phyloP scores from a whole-genome alignment of 2,329 filamentous ascomycete species.

The Ilyonectria mors-panacis region DNA sequence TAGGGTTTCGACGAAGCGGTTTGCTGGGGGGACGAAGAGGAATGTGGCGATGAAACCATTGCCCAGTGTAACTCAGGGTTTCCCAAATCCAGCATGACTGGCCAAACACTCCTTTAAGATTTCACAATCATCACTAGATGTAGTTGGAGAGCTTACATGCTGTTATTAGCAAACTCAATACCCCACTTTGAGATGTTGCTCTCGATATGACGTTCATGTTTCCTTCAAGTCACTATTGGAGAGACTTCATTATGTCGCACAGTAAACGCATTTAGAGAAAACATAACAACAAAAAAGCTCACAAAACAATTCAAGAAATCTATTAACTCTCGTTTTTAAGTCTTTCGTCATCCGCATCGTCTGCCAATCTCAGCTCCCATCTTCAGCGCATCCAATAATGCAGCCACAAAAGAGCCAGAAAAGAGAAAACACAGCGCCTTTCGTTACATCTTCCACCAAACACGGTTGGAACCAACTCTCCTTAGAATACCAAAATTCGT shows the following conservation, averaged over 20 bases:
- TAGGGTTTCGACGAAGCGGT: no score
- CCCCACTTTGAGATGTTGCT: neutral
- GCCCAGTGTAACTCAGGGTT: no score
- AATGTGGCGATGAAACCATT: no score
- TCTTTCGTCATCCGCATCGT: conserved; percentile 38
- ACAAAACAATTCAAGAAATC: conserved; percentile 42
- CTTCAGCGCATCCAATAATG: conserved; percentile 17
- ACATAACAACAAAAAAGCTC: neutral
- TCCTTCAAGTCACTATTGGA: neutral
- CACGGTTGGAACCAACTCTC: conserved; percentile 9
- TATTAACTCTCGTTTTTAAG: conserved; percentile 46
- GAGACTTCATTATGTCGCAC: neutral
- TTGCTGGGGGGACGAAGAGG: no score
- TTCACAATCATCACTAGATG: no score
- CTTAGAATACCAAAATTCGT: conserved; percentile 10
- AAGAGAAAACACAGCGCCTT: conserved; percentile 19
- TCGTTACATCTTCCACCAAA: conserved; percentile 27
- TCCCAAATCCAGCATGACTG: no score
- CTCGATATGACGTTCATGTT: neutral
- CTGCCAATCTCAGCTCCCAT: conserved; percentile 35
- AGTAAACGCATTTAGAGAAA: neutral
- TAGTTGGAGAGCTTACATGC: no score
- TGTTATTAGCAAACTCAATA: no score
- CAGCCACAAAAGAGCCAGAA: conserved; percentile 19
- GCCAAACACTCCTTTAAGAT: no score